Evolutionary conservation across 108 stramenopile species (phyloP), one percentile per base, ranked within the genome.

Genomic region (Discostella stelligeroides): DNA sequence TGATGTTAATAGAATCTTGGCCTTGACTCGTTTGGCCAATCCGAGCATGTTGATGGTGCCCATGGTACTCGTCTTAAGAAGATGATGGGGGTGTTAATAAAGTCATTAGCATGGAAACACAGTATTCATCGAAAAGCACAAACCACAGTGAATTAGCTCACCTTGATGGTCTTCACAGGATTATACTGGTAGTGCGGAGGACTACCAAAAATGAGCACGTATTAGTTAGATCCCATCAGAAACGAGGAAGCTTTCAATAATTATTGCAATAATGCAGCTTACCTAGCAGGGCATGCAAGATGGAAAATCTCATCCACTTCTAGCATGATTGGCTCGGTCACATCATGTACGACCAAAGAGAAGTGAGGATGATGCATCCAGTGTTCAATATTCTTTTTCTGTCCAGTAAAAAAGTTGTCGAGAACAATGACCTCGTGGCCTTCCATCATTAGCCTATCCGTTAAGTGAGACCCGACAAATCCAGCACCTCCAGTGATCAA

Each of bases 181-280:
- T 99, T 99, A 86, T 98, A 98, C 85, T 99, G 98, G 71, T 99
- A 99, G 74, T 99, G 99, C 11, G 98, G 98, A 27, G 99, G 99
- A 59, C 93, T 94, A n/a, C n/a, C n/a, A n/a, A n/a, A n/a, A n/a
- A n/a, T n/a, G n/a, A n/a, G n/a, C n/a, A n/a, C n/a, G n/a, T n/a
- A n/a, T n/a, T n/a, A n/a, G n/a, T n/a, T n/a, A n/a, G n/a, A n/a
- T n/a, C n/a, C n/a, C 34, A 34, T 5, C 34, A 34, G 34, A 34
- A 34, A n/a, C n/a, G n/a, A n/a, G n/a, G n/a, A n/a, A n/a, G n/a
- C n/a, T 34, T 34, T 34, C 34, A 34, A 34, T 34, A 6, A 34
- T 34, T 6, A 34, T 34, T 34, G 34, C 34, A 34, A 34, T 6
- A 34, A 5, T 6, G 34, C 6, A n/a, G n/a, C 34, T 34, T 34